Evolutionary conservation across 139 green algal species (phyloP), one percentile per base, ranked within the genome.

Genomic region (Klebsormidium nitens): DNA sequence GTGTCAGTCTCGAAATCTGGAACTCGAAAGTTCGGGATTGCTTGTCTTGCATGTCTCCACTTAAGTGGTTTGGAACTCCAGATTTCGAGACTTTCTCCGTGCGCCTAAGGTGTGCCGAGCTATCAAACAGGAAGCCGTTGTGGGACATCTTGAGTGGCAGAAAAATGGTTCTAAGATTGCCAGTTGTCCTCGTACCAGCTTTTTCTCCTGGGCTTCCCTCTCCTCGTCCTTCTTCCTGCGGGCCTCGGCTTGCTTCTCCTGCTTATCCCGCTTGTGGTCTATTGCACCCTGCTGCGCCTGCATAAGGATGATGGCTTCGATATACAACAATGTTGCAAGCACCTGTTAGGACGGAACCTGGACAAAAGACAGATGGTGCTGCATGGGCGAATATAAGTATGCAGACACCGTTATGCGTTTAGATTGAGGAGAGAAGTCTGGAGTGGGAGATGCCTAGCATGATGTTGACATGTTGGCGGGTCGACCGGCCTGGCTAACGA

Each of bases 261-360:
- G 5, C 60, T 76, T 76, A 14, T 76, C 69, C 39, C 26, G n/a
- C 69, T 66, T 69, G 34, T 36, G 35, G 26, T 76, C 69, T 17
- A 35, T 36, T 32, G 36, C 58, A 26, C 19, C 67, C 62, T 23
- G 36, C 44, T 75, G 60, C 32, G 67, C 67, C 67, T 75, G 67
- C 47, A 67, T 55, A 55, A 55, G n/a, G n/a, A n/a, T n/a, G n/a
- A n/a, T n/a, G n/a, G n/a, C n/a, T n/a, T n/a, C n/a, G n/a, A n/a
- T n/a, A n/a, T n/a, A n/a, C n/a, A n/a, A n/a, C n/a, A n/a, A n/a
- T n/a, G n/a, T n/a, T n/a, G n/a, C n/a, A n/a, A n/a, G n/a, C n/a
- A n/a, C n/a, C n/a, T n/a, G n/a, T n/a, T n/a, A n/a, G n/a, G n/a
- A n/a, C n/a, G n/a, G n/a, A n/a, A n/a, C n/a, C n/a, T n/a, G n/a